Conservation (phyloP, 176 grass and related monocot genomes). For the Oryza officinalis region DNA sequence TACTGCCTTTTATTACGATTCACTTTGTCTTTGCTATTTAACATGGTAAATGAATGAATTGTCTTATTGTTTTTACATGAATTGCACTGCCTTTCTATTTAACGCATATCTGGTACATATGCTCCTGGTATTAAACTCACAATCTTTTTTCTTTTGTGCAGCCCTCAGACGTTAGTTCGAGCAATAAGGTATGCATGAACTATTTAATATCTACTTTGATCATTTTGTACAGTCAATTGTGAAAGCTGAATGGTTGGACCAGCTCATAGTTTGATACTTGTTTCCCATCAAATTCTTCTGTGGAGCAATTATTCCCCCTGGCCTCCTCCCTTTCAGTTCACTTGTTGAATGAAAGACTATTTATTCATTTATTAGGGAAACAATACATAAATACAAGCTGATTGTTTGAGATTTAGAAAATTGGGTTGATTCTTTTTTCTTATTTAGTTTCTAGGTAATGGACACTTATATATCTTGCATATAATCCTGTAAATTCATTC, state of each 20-base stretch:
- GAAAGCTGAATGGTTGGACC: slow-evolving; percentile 10
- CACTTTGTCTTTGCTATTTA: slow-evolving; percentile 7
- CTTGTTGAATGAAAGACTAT: slow-evolving; percentile 4
- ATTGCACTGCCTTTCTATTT: not conserved
- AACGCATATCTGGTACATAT: slow-evolving; percentile 26
- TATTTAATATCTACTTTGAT: slow-evolving; percentile 31
- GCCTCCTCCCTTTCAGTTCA: not conserved
- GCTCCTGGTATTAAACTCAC: slow-evolving; percentile 30
- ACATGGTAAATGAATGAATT: slow-evolving; percentile 22
- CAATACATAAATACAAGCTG: slow-evolving; percentile 8
- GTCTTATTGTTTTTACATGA: not conserved
- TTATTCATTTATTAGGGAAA: slow-evolving; percentile 15
- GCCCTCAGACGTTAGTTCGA: slow-evolving; percentile 93
- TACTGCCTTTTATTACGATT: slow-evolving; percentile 35
- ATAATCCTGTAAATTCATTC: slow-evolving; percentile 36
- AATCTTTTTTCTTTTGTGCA: slow-evolving; percentile 57
- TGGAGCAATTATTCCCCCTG: not conserved
- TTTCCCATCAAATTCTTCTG: not conserved
- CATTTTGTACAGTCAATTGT: slow-evolving; percentile 27
- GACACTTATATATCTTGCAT: slow-evolving; percentile 15
- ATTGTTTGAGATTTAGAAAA: not conserved
- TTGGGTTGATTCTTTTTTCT: slow-evolving; percentile 2
- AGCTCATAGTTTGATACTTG: slow-evolving; percentile 6
- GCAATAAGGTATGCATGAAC: slow-evolving; percentile 77
- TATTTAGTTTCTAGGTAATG: slow-evolving; percentile 15